Base-by-base conservation (phyloP, 2,329 filamentous ascomycete species). In the Aureobasidium leucospermi region DNA sequence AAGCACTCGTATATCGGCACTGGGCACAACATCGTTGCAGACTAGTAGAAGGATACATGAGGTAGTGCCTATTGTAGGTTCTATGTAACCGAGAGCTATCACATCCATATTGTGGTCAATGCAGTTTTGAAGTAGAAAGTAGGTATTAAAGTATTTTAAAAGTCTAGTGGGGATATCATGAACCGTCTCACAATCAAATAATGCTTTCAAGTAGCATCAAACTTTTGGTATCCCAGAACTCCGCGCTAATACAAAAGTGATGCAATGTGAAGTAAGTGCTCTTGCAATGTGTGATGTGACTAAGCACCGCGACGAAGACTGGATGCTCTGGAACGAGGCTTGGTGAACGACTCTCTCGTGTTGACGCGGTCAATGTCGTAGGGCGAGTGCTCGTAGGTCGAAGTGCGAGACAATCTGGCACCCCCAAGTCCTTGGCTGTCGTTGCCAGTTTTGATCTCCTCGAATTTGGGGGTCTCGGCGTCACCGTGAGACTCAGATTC, bases 321-420 rank as follows among this genome's bases (percentile, higher is more conserved):
- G 13, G 58, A 59, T 19, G 58, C 58, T 7, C 58, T 42, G n/a
- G 58, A 59, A 6, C 58, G 28, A n/a, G 36, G 38, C 23, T 65
- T 46, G n/a, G 58, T 29, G 63, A 79, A 79, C 60, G 73, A 76
- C 58, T 79, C 76, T 59, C 73, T 67, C 31, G 78, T 80, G 61
- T 79, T 71, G 13, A 79, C 73, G 1, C 76, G 73, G 62, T 80
- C 77, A 42, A 80, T 73, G 58, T 78, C 76, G 63, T 75, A 80
- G 5, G 78, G 78, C 62, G 74, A 78, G 39, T 58, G 61, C n/a
- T 75, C 71, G 47, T 77, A 73, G 53, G 62, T 64, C 31, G 62
- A 67, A 29, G 61, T 65, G 47, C 68, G 58, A n/a, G 58, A 59
- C 2, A 59, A 23, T 38, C 41, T 51, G 47, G 38, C 58, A 15